Base-by-base conservation (phyloP, 306 rosid species). In the Lathyrus oleraceus region DNA sequence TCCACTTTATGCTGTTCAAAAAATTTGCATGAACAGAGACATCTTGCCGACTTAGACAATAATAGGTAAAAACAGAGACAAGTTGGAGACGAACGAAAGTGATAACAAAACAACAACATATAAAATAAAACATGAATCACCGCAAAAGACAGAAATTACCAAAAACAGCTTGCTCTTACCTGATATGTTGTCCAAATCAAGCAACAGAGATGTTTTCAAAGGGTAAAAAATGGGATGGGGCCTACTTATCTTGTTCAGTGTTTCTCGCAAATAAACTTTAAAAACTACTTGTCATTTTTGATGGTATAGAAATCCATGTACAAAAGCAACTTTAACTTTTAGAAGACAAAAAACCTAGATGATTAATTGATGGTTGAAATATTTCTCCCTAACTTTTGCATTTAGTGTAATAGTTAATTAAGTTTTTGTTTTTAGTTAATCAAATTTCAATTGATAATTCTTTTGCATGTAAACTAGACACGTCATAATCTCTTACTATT, bases 181-280 rank as follows among this genome's bases (percentile, higher is more conserved):
- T 21, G 67, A 53, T 69, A 57, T 62, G 35, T 66, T 8, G 77
- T 57, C 73, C 65, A 65, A 28, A 57, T 58, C 57, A 35, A 3
- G 70, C 2, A 16, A 36, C 45, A 17, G 27, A n/a, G 3, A 61
- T 61, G 45, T 61, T 48, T 61, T 61, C 1, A 75, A 80, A 20
- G 47, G 80, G 69, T 57, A 58, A 74, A 74, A 49, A 49, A 65
- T 59, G 67, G 20, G 23, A 38, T 65, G 81, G 84, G 84, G 6
- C 84, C 81, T 65, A 75, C 84, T 58, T 65, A 65, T 39, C 80
- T 65, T 52, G 65, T 63, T 57, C 63, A 47, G 27, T 74, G 58
- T 76, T 70, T 69, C 40, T 51, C 27, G 49, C 57, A 61, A 69
- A 62, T 69, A 61, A 52, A 43, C 67, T 52, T 76, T 60, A 70